phyloP scores from a whole-genome alignment of 345 rosid species.

The Brassica juncea region DNA sequence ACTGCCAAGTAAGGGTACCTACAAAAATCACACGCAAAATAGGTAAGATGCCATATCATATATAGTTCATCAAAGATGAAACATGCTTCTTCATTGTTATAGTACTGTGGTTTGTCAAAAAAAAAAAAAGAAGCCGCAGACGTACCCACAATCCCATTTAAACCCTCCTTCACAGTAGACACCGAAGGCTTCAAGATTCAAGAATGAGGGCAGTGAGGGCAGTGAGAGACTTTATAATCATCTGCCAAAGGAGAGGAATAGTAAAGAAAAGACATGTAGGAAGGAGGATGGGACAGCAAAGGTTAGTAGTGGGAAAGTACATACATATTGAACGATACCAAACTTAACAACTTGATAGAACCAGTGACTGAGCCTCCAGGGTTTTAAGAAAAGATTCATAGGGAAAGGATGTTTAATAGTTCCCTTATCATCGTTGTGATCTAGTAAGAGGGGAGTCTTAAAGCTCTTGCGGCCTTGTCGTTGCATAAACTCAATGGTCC shows the following conservation, averaged over 20 bases:
- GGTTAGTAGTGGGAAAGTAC: constrained; percentile 38
- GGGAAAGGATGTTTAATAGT: not conserved
- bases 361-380: constrained; percentile 69
- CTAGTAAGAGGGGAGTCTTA: not conserved
- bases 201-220: constrained; percentile 85
- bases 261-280: not conserved
- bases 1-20: constrained; percentile 98
- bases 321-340: constrained; percentile 98
- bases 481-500: not conserved
- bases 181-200: constrained; percentile 60
- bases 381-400: not conserved
- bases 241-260: constrained; percentile 55
- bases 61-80: constrained; percentile 1
- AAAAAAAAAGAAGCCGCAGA: not conserved
- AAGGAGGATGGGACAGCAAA: not conserved
- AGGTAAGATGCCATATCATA: constrained; percentile 17
- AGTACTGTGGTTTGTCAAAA: not conserved
- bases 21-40: constrained; percentile 35
- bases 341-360: constrained; percentile 93
- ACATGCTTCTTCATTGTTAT: not conserved
- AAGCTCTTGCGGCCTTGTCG: not conserved
- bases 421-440: not conserved
- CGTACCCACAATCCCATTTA: constrained; percentile 92
- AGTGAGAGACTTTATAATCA: constrained; percentile 83
- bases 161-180: constrained; percentile 99